Percentiles rank a stretch among this genome's conserved stretches.
These are phyloP conservation scores for Myotisia sp. DNA, from an alignment of 2,329 filamentous ascomycete species.

Conservation along the genomic window DNA sequence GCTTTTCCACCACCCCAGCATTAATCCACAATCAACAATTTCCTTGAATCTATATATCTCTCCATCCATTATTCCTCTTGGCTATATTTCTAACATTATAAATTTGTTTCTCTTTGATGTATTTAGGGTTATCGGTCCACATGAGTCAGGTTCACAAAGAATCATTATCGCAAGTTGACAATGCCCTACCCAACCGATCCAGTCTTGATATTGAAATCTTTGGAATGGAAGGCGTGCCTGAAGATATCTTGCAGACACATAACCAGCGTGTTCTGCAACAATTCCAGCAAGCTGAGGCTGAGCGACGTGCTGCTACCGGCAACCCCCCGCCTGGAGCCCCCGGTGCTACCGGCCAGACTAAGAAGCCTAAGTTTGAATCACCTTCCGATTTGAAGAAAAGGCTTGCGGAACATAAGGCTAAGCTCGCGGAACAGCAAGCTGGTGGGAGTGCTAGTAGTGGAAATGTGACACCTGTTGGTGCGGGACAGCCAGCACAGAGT, in stretches of 20 bases:
- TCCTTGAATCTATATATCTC: not conserved
- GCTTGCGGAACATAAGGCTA: slow-evolving; percentile 61
- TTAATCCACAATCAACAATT: too few relatives aligned
- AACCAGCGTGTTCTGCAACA: slow-evolving; percentile 72
- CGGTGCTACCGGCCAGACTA: slow-evolving; percentile 29
- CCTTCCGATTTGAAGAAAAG: slow-evolving; percentile 66
- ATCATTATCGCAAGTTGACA: slow-evolving; percentile 71
- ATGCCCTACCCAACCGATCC: slow-evolving; percentile 74
- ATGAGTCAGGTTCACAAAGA: slow-evolving; percentile 99
- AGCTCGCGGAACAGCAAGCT: slow-evolving; percentile 44
- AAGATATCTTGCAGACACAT: slow-evolving; percentile 68
- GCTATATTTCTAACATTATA: not conserved
- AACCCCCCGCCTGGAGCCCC: slow-evolving; percentile 58
- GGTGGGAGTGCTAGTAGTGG: slow-evolving; percentile 39
- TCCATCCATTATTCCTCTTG: slow-evolving; percentile 1
- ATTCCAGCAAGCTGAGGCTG: slow-evolving; percentile 73
- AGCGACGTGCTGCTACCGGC: slow-evolving; percentile 66
- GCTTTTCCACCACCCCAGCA: too few relatives aligned
- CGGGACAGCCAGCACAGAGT: slow-evolving; percentile 36
- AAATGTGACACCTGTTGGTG: slow-evolving; percentile 41
- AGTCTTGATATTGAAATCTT: slow-evolving; percentile 91
- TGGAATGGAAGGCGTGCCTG: slow-evolving; percentile 92
- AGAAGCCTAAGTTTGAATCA: slow-evolving; percentile 59
- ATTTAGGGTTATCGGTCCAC: slow-evolving; percentile 74
- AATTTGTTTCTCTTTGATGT: slow-evolving; percentile 5